Base-by-base conservation (phyloP, 164 flowering plant species). In the Saururus chinensis region DNA sequence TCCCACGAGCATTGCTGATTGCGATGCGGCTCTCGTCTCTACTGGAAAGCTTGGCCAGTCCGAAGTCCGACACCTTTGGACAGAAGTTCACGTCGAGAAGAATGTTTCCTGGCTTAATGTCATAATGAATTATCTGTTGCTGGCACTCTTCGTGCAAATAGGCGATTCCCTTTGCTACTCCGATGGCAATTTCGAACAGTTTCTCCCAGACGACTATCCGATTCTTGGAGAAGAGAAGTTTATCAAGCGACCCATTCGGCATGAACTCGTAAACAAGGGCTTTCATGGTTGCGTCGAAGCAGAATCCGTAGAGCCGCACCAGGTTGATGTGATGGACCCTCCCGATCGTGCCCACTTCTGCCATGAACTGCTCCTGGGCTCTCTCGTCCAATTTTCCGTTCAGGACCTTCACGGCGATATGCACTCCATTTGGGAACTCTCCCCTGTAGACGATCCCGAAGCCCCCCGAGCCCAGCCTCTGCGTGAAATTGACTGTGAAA, bases 101-200 rank as follows among this genome's bases (percentile, higher is more conserved):
- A 60, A 73, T 25, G 53, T 70, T 74, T 0, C 60, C 73, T 0
- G 73, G 73, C 30, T 73, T 73, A 49, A 73, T 66, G 41, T 73
- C 79, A 49, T 69, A 75, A 57, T 75, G 79, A 51, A 72, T 65
- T 7, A 75, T 70, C 42, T 65, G 61, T 26, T 58, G 71, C 8
- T 67, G 69, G 54, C 79, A 76, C 25, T 70, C 76, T 24, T 73
- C 74, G 26, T 76, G 79, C 22, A 76, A 58, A 51, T 76, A 76
- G 4, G 70, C 69, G 6, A 76, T 49, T 7, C 74, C 79, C 40
- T 63, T 76, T 0, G 76, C 74, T 8, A 74, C 68, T 13, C 73
- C 78, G 20, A 68, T 40, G 0, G 63, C 68, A 14, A 72, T 72
- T 24, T 64, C 65, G 40, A 68, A 24, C 14, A 64, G 62, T 56